A percentile compares a stretch with the other conserved stretches of the same genome.
Evolutionary conservation across 345 rosid species (phyloP).

Genomic region (Brassica cretica): DNA sequence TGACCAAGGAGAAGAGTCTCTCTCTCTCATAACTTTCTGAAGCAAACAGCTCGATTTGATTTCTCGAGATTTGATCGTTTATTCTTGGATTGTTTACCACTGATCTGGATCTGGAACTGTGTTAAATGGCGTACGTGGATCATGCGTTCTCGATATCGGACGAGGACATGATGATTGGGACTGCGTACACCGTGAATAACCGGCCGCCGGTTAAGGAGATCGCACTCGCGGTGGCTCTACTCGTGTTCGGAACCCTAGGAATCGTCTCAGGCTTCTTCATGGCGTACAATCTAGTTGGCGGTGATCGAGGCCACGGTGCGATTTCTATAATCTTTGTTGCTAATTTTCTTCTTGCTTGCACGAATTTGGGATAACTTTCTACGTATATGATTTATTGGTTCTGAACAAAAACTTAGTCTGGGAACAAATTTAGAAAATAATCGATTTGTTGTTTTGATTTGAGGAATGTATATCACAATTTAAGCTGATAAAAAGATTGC

Average conservation of each 20-base stretch:
- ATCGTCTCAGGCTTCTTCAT: constrained; percentile 70
- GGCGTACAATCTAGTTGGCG: constrained; percentile 80
- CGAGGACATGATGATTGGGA: constrained; percentile 85
- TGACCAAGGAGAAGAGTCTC: not conserved
- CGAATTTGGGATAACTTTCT: too few species aligned
- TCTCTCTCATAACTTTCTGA: not conserved
- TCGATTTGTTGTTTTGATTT: too few species aligned
- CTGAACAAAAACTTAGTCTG: not conserved
- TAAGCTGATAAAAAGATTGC: constrained; percentile 8
- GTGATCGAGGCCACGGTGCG: constrained; percentile 85
- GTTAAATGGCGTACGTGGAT: constrained; percentile 87
- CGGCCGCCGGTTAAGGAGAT: constrained; percentile 95
- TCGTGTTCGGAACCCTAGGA: constrained; percentile 75
- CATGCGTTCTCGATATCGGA: constrained; percentile 95
- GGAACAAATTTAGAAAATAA: too few species aligned
- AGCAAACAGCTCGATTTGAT: constrained; percentile 21
- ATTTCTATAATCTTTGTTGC: not conserved
- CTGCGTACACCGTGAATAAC: constrained; percentile 60
- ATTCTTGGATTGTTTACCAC: constrained; percentile 1
- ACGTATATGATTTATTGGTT: not conserved
- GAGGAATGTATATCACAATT: not conserved
- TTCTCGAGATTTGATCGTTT: constrained; percentile 13
- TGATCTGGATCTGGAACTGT: constrained; percentile 27
- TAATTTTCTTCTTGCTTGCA: not conserved
- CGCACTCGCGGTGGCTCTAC: constrained; percentile 82